Percentiles rank a stretch among this genome's conserved stretches.
phyloP scores from a whole-genome alignment of 1,284 basidiomycete species.

The Salmacisia buchloeana region DNA sequence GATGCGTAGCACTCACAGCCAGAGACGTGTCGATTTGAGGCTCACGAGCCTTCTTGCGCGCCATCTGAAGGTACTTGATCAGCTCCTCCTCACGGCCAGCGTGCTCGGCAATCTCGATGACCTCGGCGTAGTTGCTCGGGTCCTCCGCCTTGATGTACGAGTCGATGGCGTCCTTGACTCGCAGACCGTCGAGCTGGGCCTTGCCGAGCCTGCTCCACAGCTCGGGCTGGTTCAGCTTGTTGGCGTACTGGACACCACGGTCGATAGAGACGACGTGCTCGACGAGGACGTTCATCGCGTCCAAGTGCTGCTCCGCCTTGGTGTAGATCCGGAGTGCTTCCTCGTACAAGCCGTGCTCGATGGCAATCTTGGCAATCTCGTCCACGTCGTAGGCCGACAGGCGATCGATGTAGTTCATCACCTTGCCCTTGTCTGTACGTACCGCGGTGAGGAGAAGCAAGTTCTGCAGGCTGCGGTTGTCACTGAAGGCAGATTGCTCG shows the following conservation, averaged over 20 bases:
- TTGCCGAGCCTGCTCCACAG: conserved; percentile 97
- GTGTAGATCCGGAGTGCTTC: conserved; percentile 67
- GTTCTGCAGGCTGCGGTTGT: conserved; percentile 68
- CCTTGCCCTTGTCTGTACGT: conserved; percentile 96
- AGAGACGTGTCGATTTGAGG: conserved; percentile 83
- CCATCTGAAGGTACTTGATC: conserved; percentile 97
- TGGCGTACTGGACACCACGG: conserved; percentile 90
- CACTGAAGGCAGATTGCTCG: conserved; percentile 92
- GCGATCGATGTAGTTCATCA: conserved; percentile 96
- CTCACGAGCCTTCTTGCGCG: conserved; percentile 93
- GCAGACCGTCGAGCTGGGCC: conserved; percentile 96
- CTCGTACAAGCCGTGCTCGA: conserved; percentile 90
- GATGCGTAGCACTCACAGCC: conserved; percentile 55
- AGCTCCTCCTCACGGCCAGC: conserved; percentile 98
- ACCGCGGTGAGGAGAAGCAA: conserved; percentile 91
- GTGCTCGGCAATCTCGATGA: conserved; percentile 91
- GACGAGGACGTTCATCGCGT: conserved; percentile 95
- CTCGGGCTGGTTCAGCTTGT: conserved; percentile 91
- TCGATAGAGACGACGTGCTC: conserved; percentile 98
- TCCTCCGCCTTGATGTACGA: conserved; percentile 99
- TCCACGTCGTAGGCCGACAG: conserved; percentile 88
- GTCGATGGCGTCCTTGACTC: conserved; percentile 97
- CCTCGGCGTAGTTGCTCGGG: conserved; percentile 88
- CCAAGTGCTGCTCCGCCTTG: conserved; percentile 46
- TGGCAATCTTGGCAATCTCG: conserved; percentile 95